A percentile compares a stretch with the other conserved stretches of the same genome.
Conservation (phyloP, 2,329 filamentous ascomycete genomes). For the Hypoxylon sp. region DNA sequence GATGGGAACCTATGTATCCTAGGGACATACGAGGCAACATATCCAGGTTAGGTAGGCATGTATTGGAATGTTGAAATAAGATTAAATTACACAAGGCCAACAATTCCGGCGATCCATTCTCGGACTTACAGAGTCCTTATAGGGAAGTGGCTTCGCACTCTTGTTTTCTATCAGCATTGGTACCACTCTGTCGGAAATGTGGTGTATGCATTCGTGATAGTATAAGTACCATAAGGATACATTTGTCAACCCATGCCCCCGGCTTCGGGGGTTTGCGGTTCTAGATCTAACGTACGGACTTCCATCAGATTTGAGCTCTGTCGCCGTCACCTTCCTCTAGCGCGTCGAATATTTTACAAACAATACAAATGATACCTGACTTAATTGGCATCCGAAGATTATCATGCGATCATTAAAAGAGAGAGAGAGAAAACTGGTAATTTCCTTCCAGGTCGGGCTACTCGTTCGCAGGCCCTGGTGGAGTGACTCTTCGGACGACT, state of each 20-base stretch:
- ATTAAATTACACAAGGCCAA: constrained; percentile 3
- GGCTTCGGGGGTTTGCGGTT: constrained; percentile 34
- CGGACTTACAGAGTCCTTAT: constrained; percentile 11
- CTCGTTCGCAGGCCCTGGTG: constrained; percentile 11
- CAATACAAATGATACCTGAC: constrained; percentile 29
- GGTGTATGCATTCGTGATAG: constrained; percentile 21
- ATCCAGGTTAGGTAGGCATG: background rate
- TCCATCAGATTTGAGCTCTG: constrained; percentile 26
- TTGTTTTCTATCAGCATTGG: constrained; percentile 13
- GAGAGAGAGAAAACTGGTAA: constrained; percentile 1
- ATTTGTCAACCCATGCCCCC: constrained; percentile 20
- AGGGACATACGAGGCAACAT: background rate
- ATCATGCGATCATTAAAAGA: constrained; percentile 34
- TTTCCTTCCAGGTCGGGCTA: constrained; percentile 34
- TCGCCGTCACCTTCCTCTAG: constrained; percentile 14
- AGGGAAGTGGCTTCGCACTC: constrained; percentile 8
- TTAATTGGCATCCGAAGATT: constrained; percentile 19
- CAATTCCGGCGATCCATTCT: background rate
- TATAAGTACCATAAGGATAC: constrained; percentile 34
- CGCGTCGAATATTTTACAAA: constrained; percentile 14
- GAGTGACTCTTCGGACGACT: constrained; percentile 6
- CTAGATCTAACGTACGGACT: constrained; percentile 23
- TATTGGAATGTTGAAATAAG: background rate
- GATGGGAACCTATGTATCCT: background rate
- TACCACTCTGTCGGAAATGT: constrained; percentile 38